Percentiles rank a stretch among this genome's conserved stretches.
These are phyloP conservation scores for Parastagonospora nodorum DNA, from an alignment of 2,329 filamentous ascomycete genomes.

Conservation along the genomic window DNA sequence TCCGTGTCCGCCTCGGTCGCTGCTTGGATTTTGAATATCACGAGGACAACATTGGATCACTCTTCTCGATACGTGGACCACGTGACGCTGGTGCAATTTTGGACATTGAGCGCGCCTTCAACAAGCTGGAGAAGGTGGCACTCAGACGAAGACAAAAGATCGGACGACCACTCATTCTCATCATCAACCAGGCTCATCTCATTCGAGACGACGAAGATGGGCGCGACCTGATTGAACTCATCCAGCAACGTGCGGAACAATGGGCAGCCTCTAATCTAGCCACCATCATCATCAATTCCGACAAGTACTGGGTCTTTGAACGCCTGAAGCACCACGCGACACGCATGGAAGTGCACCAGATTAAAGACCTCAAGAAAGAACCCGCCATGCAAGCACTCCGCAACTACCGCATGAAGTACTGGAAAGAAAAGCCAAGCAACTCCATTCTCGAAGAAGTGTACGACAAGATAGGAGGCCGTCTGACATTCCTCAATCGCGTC, in stretches of 20 bases:
- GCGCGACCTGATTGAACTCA: slow-evolving; percentile 88
- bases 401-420: slow-evolving; percentile 82
- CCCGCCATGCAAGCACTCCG: slow-evolving; percentile 77
- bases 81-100: slow-evolving; percentile 89
- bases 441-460: slow-evolving; percentile 77
- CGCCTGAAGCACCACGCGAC: slow-evolving; percentile 89
- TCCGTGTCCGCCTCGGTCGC: slow-evolving; percentile 89
- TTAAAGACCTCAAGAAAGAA: slow-evolving; percentile 79
- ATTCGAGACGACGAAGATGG: slow-evolving; percentile 91
- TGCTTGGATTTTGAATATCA: slow-evolving; percentile 96
- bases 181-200: slow-evolving; percentile 92
- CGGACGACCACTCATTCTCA: slow-evolving; percentile 79
- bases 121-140: slow-evolving; percentile 97
- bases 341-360: slow-evolving; percentile 89
- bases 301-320: slow-evolving; percentile 99
- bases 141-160: slow-evolving; percentile 67
- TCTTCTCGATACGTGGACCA: slow-evolving; percentile 93
- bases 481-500: slow-evolving; percentile 86
- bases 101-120: slow-evolving; percentile 94
- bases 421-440: slow-evolving; percentile 62
- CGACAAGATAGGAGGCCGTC: slow-evolving; percentile 80
- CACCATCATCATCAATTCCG: slow-evolving; percentile 91
- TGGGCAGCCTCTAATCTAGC: slow-evolving; percentile 93
- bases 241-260: slow-evolving; percentile 93
- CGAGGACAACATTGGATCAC: slow-evolving; percentile 94